A percentile compares a stretch with the other conserved stretches of the same genome.
These are phyloP conservation scores for Bothriochloa decipiens DNA, from an alignment of 176 grass and related monocot species.

Conservation along the genomic window DNA sequence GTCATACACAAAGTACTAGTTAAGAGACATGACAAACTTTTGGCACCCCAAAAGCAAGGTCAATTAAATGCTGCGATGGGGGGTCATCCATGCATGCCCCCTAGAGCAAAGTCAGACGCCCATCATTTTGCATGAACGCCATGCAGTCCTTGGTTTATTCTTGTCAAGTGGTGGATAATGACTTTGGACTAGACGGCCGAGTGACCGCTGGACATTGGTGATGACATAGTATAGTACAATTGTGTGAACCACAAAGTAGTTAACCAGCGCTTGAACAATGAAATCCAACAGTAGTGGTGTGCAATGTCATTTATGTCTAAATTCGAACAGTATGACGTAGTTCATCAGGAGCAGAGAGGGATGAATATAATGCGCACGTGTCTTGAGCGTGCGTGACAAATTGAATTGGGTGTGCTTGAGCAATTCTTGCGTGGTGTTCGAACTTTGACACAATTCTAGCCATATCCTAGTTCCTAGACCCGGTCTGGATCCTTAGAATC, in stretches of 20 bases:
- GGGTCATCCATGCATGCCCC: not conserved
- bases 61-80: not conserved
- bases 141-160: not conserved
- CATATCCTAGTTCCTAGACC: not conserved
- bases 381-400: not conserved
- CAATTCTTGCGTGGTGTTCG: not conserved
- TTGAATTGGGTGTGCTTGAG: constrained; percentile 2
- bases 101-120: not conserved
- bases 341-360: not conserved
- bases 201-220: not conserved
- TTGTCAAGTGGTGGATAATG: not conserved
- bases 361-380: too few species aligned
- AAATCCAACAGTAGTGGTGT: not conserved
- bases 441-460: not conserved
- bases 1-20: not conserved
- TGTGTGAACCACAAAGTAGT: not conserved
- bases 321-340: too few species aligned
- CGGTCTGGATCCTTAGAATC: too few species aligned
- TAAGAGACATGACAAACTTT: not conserved
- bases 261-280: not conserved
- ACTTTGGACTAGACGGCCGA: not conserved
- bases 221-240: not conserved
- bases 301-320: not conserved
- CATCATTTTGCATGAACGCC: not conserved
- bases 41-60: not conserved